phyloP scores from a whole-genome alignment of 176 grass and related monocot species.

The Melocanna baccifera region DNA sequence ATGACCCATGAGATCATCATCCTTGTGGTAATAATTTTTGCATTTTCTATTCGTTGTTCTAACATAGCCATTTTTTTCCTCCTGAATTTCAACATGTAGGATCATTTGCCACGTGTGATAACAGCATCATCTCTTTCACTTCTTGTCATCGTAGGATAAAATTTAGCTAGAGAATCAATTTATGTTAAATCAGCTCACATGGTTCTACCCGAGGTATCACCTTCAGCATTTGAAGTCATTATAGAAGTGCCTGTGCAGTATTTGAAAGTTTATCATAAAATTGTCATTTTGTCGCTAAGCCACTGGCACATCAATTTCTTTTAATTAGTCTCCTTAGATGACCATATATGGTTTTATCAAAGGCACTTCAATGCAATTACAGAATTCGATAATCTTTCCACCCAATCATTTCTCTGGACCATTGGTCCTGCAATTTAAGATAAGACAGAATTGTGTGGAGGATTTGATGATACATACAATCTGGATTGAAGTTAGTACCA shows the following conservation, averaged over 20 bases:
- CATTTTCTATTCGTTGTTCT: neutral
- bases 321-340: neutral
- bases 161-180: constrained; percentile 5
- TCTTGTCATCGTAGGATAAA: neutral
- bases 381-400: neutral
- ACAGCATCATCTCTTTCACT: neutral
- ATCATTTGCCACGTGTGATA: neutral
- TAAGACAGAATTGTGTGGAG: neutral
- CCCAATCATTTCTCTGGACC: neutral
- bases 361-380: neutral
- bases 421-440: neutral
- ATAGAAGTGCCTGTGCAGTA: neutral
- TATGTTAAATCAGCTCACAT: neutral
- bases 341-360: neutral
- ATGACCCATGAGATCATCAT: constrained; percentile 9
- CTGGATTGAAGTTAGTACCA: neutral
- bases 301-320: neutral
- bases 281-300: neutral
- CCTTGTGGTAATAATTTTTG: neutral
- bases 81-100: neutral
- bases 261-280: neutral
- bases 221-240: neutral
- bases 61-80: neutral
- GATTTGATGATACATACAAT: neutral
- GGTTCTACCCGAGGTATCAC: neutral